These are phyloP conservation scores for Fusarium keratoplasticum DNA, from an alignment of 2,329 filamentous ascomycete species.

Conservation along the genomic window DNA sequence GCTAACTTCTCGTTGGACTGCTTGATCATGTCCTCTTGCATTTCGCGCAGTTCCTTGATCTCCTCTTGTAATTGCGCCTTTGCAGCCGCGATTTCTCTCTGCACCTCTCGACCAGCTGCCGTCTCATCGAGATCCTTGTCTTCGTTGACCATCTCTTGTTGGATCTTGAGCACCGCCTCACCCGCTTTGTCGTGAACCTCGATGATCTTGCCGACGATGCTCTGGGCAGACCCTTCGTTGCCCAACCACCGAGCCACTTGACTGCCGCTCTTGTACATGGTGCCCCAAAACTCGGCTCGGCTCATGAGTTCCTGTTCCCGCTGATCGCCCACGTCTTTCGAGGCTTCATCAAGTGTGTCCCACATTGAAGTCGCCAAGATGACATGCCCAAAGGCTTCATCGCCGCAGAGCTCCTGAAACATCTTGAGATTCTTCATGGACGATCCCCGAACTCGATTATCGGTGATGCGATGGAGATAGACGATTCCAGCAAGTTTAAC, in stretches of 20 bases:
- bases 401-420: background rate
- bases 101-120: background rate
- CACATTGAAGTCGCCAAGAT: background rate
- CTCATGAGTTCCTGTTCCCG: background rate
- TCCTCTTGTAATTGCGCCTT: background rate
- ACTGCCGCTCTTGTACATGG: conserved; percentile 3
- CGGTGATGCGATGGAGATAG: conserved; percentile 9
- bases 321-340: background rate
- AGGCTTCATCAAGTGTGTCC: background rate
- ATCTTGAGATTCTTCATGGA: background rate
- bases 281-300: background rate
- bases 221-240: background rate
- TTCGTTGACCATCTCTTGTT: background rate
- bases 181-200: background rate
- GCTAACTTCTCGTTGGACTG: background rate
- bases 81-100: background rate
- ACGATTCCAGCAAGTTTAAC: background rate
- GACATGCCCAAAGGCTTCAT: background rate
- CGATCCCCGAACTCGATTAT: background rate
- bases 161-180: background rate
- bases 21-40: background rate
- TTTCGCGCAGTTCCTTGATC: background rate
- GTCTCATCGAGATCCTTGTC: background rate
- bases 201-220: background rate
- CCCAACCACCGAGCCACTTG: background rate